phyloP scores from a whole-genome alignment of 169 alveolate genomes.

The Plasmodium vivax region DNA sequence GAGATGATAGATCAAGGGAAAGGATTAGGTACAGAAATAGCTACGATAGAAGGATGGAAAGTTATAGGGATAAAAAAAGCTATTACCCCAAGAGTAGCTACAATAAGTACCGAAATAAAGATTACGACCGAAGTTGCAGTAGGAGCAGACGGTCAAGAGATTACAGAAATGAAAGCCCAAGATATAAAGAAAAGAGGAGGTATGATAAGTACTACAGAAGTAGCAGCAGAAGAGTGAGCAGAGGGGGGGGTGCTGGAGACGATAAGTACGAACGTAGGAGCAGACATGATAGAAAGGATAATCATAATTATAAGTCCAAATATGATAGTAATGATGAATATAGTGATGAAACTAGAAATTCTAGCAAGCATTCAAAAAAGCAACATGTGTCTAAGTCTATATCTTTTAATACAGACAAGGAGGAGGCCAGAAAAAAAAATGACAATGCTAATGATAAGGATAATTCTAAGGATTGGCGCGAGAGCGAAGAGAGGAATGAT shows the following conservation, averaged over 20 bases:
- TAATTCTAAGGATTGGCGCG: constrained; percentile 61
- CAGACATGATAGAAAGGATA: constrained; percentile 28
- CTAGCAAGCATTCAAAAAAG: constrained; percentile 55
- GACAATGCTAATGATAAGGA: constrained; percentile 38
- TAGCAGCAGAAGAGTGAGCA: constrained; percentile 47
- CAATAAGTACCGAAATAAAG: constrained; percentile 19
- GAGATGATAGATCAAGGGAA: constrained; percentile 55
- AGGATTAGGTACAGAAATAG: constrained; percentile 45
- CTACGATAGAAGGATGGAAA: constrained; percentile 52
- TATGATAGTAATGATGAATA: constrained; percentile 56
- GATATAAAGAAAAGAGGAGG: constrained; percentile 44
- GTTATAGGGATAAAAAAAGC: constrained; percentile 45
- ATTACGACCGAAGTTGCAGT: constrained; percentile 43
- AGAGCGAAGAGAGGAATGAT: constrained; percentile 34
- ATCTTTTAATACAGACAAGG: constrained; percentile 64
- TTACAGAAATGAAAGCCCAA: constrained; percentile 34
- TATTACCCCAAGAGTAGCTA: constrained; percentile 22
- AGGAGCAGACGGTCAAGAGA: constrained; percentile 41
- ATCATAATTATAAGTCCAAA: constrained; percentile 61
- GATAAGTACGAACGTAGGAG: constrained; percentile 19
- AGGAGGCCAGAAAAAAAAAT: constrained; percentile 39
- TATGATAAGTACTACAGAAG: constrained; percentile 51
- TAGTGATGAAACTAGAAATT: constrained; percentile 66
- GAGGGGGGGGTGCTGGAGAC: constrained; percentile 31
- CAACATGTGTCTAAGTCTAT: constrained; percentile 36